phyloP scores from a whole-genome alignment of 768 basidiomycete genomes.

The Gymnopilus junonius region DNA sequence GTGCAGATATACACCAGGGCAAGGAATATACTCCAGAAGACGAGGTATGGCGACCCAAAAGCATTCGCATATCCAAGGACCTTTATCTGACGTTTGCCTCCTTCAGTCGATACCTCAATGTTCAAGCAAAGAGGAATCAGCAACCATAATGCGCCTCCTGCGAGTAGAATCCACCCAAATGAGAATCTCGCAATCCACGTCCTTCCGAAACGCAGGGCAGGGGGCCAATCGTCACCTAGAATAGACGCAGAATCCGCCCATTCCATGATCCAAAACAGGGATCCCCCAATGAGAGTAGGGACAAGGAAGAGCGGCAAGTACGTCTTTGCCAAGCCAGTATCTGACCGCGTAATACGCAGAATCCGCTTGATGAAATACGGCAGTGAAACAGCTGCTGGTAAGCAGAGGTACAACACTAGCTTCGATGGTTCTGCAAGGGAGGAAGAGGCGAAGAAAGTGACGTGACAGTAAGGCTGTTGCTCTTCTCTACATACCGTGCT shows the following conservation, averaged over 20 bases:
- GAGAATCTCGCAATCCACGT: conserved; percentile 66
- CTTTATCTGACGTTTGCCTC: conserved; percentile 38
- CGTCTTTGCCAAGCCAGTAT: conserved; percentile 70
- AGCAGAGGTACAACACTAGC: conserved; percentile 57
- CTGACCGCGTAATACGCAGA: conserved; percentile 70
- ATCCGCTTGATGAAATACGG: conserved; percentile 62
- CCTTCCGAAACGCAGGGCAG: conserved; percentile 52
- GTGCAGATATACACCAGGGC: conserved; percentile 64
- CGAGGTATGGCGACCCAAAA: conserved; percentile 84
- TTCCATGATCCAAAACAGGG: conserved; percentile 81
- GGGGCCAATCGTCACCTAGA: conserved; percentile 44
- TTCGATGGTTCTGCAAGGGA: conserved; percentile 68
- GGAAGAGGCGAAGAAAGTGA: conserved; percentile 87
- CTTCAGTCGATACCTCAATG: conserved; percentile 38
- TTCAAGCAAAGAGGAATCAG: conserved; percentile 75
- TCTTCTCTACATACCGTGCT: conserved; percentile 96
- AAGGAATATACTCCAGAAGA: conserved; percentile 77
- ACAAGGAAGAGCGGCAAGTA: conserved; percentile 65
- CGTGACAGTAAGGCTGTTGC: conserved; percentile 86
- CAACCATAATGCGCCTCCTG: conserved; percentile 72
- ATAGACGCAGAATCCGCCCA: conserved; percentile 66
- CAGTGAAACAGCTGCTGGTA: conserved; percentile 56
- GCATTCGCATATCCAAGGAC: conserved; percentile 90
- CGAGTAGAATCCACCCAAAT: conserved; percentile 53
- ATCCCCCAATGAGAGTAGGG: conserved; percentile 61